These are phyloP conservation scores for Metahyphopichia silvanorum DNA, from an alignment of 805 yeast species.

Conservation along the genomic window DNA sequence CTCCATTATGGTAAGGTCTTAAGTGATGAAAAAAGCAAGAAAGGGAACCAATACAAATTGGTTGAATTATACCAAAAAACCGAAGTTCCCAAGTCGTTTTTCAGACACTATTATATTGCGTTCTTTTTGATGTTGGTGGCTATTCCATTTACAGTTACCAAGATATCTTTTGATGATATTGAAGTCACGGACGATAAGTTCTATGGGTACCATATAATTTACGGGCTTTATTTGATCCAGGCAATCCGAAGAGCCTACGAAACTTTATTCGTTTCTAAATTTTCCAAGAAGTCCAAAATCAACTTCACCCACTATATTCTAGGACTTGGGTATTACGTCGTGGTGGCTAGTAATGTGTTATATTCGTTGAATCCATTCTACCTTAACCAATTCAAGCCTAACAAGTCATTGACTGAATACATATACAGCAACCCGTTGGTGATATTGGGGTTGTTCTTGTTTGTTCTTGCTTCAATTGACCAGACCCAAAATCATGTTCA, in stretches of 20 bases:
- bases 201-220: slow-evolving; percentile 12
- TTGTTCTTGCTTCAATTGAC: slow-evolving; percentile 49
- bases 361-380: slow-evolving; percentile 13
- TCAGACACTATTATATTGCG: slow-evolving; percentile 58
- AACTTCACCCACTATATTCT: slow-evolving; percentile 64
- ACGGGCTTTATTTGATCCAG: slow-evolving; percentile 39
- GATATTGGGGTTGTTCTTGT: slow-evolving; percentile 25
- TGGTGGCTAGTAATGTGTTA: slow-evolving; percentile 40
- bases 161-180: slow-evolving; percentile 7
- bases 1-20: not conserved
- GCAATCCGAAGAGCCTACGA: slow-evolving; percentile 55
- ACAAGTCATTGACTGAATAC: slow-evolving; percentile 15
- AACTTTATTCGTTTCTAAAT: slow-evolving; percentile 47
- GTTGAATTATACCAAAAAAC: not conserved
- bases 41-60: not conserved
- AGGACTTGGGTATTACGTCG: slow-evolving; percentile 58
- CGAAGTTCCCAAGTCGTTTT: slow-evolving; percentile 53
- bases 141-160: too few species aligned
- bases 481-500: slow-evolving; percentile 52
- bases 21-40: not conserved
- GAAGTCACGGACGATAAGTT: not conserved
- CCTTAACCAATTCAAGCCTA: slow-evolving; percentile 10
- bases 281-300: slow-evolving; percentile 48
- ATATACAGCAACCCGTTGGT: not conserved
- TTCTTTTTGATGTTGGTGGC: slow-evolving; percentile 28